Evolutionary conservation across 75 land plant genomes (phyloP), one percentile per base, ranked within the genome.

Genomic region (Selaginella moellendorffii): DNA sequence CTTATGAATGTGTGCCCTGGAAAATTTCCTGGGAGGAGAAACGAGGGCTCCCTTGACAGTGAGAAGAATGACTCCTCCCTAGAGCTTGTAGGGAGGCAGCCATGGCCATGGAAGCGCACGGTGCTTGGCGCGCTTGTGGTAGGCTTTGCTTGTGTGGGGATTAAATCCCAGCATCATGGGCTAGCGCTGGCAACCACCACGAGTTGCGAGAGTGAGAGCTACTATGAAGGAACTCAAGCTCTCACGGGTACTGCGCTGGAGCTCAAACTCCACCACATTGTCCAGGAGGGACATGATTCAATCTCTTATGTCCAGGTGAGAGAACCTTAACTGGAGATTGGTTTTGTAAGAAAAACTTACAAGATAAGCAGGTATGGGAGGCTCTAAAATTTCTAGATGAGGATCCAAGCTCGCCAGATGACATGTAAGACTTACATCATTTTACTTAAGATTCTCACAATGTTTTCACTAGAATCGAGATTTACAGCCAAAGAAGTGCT

Each of bases 301-400:
- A 5, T 36, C 5, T 5, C 46, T 36, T 36, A 36, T 36, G 10
- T 14, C 14, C 10, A 36, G 14, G 46, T 36, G n/a, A n/a, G n/a
- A n/a, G n/a, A n/a, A n/a, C n/a, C n/a, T n/a, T n/a, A n/a, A n/a
- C n/a, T n/a, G n/a, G n/a, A n/a, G n/a, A n/a, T n/a, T n/a, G n/a
- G n/a, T n/a, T n/a, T n/a, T n/a, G n/a, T n/a, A n/a, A n/a, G n/a
- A n/a, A n/a, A n/a, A n/a, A n/a, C n/a, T 46, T 46, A 46, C 51
- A 46, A 10, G 10, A 10, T 10, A 18, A 20, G 28, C 64, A 85
- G 88, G 85, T 82, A 2, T 85, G 88, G 88, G 71, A 80, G 72
- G 88, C 88, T 1, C 70, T 85, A 0, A 72, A 75, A 68, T 53
- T 80, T 30, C 76, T 85, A 29, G 88, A 85, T 78, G 80, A 80